Conservation (phyloP, 352 stramenopile species). For the Pythium vanterpoolii region DNA sequence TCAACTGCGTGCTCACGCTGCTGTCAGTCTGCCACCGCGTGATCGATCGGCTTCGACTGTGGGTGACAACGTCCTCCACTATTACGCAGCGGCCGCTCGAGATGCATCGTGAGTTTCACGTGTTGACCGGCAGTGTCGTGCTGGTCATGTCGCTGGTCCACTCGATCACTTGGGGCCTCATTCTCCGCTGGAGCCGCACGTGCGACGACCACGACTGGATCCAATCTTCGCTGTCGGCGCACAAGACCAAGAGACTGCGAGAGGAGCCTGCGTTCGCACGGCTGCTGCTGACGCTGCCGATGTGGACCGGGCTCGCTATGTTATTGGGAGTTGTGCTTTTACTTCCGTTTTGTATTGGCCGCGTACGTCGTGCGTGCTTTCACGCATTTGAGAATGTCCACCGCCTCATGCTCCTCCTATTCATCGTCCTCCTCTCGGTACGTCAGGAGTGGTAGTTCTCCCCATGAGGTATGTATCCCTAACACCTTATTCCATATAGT, state of each 20-base stretch:
- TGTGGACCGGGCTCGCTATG: constrained; percentile 45
- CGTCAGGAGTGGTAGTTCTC: not conserved
- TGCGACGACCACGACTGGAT: constrained; percentile 23
- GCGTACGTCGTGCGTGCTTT: constrained; percentile 25
- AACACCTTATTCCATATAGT: constrained; percentile 23
- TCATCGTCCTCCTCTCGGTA: constrained; percentile 32
- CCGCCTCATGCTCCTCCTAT: constrained; percentile 28
- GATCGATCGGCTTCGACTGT: constrained; percentile 21
- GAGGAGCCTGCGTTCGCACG: constrained; percentile 4
- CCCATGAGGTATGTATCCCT: not conserved
- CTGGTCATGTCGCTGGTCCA: constrained; percentile 30
- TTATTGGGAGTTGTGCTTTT: constrained; percentile 24
- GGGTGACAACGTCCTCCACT: not conserved
- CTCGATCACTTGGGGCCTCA: constrained; percentile 32
- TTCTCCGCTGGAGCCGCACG: constrained; percentile 20
- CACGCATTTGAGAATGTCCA: constrained; percentile 30
- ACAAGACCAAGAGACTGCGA: constrained; percentile 18
- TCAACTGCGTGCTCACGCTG: constrained; percentile 33
- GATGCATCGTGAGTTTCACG: constrained; percentile 36
- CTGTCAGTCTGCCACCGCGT: constrained; percentile 34
- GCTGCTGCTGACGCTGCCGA: constrained; percentile 23
- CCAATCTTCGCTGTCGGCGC: constrained; percentile 18
- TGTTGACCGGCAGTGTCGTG: constrained; percentile 29
- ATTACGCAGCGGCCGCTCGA: constrained; percentile 24
- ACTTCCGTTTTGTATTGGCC: constrained; percentile 24